Conservation (phyloP, 1,284 basidiomycete species). For the Cutaneotrichosporon daszewskae region DNA sequence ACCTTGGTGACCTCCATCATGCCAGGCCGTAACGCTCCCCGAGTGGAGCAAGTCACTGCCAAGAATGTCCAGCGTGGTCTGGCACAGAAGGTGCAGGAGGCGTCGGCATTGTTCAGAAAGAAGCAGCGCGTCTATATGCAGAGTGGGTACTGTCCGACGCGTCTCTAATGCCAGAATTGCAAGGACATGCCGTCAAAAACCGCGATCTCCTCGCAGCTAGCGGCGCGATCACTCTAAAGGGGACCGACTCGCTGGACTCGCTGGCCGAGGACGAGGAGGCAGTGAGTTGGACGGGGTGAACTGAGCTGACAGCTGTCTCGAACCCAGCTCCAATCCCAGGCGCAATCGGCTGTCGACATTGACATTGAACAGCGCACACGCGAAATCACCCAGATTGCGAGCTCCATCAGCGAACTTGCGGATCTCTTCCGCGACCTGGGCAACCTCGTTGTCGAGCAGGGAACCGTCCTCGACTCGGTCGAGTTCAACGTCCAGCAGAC, state of each 20-base stretch:
- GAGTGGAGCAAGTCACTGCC: conserved; percentile 64
- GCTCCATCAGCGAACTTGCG: conserved; percentile 82
- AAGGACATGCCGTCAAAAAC: conserved; percentile 90
- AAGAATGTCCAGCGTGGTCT: conserved; percentile 96
- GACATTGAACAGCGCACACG: conserved; percentile 61
- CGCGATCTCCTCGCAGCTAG: conserved; percentile 77
- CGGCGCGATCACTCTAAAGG: conserved; percentile 72
- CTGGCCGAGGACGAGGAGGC: conserved; percentile 79
- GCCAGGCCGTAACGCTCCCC: conserved; percentile 45
- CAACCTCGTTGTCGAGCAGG: conserved; percentile 92
- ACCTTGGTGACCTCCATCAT: conserved; percentile 57
- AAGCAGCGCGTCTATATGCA: conserved; percentile 97
- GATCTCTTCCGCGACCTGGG: conserved; percentile 95
- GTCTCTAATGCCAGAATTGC: conserved; percentile 58
- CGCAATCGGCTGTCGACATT: conserved; percentile 48
- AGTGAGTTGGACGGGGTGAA: conserved; percentile 34
- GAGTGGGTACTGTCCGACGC: conserved; percentile 57
- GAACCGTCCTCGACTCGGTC: conserved; percentile 89
- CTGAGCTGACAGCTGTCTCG: conserved; percentile 20
- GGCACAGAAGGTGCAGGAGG: conserved; percentile 88
- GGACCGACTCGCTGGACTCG: conserved; percentile 69
- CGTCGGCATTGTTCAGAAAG: conserved; percentile 89
- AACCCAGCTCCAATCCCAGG: conserved; percentile 39
- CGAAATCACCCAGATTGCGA: conserved; percentile 86
- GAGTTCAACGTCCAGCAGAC: conserved; percentile 98